Conservation (phyloP, 345 rosid species). For the Diplotaxis tenuifolia region DNA sequence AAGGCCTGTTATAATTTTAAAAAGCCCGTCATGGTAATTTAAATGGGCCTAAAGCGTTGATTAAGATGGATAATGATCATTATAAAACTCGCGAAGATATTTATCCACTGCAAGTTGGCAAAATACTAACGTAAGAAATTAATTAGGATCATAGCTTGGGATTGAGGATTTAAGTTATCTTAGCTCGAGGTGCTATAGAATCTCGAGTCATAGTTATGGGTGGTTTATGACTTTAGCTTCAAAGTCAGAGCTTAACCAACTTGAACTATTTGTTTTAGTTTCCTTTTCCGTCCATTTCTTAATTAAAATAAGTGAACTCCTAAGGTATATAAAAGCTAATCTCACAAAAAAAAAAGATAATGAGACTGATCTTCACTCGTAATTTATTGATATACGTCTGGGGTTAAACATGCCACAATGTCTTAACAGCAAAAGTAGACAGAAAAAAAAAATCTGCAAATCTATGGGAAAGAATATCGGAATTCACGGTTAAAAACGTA, state of each 20-base stretch:
- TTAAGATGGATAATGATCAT: background rate
- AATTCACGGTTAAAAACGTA: background rate
- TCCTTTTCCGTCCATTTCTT: background rate
- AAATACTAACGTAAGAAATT: background rate
- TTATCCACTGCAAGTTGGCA: background rate
- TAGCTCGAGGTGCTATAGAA: slow-evolving; percentile 28
- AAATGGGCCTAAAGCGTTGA: too few species aligned
- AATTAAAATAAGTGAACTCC: background rate
- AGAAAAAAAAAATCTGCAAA: background rate
- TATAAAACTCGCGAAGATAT: background rate
- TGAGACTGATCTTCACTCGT: slow-evolving; percentile 1
- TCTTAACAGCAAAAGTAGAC: background rate
- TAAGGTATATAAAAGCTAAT: background rate
- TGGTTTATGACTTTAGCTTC: background rate
- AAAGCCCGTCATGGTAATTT: too few species aligned
- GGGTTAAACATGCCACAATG: slow-evolving; percentile 2
- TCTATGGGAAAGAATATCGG: slow-evolving; percentile 3
- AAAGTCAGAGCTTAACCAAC: slow-evolving; percentile 25
- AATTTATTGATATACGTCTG: background rate
- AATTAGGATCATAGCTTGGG: slow-evolving; percentile 5
- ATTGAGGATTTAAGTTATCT: slow-evolving; percentile 11
- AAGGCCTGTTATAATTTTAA: too few species aligned
- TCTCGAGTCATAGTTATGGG: slow-evolving; percentile 25
- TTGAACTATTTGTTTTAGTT: background rate
- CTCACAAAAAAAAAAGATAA: background rate